These are phyloP conservation scores for Neolentinus lepideus DNA, from an alignment of 1,284 basidiomycete species.

Conservation along the genomic window DNA sequence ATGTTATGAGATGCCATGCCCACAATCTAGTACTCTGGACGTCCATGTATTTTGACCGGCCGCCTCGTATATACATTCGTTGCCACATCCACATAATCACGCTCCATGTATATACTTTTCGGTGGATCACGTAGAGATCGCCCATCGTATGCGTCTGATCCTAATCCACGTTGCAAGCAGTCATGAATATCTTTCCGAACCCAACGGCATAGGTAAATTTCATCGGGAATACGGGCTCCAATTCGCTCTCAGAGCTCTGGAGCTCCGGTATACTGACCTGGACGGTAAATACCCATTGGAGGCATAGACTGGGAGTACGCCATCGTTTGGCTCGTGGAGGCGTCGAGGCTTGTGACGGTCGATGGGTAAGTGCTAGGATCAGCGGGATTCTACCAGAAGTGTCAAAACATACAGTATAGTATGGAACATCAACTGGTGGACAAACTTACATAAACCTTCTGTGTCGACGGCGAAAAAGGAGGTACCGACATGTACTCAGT, in stretches of 20 bases:
- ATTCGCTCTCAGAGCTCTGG: background rate
- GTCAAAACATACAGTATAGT: background rate
- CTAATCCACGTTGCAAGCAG: too few relatives aligned
- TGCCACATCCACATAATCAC: too few relatives aligned
- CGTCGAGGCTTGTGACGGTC: background rate
- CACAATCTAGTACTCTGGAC: too few relatives aligned
- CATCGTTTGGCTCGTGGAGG: background rate
- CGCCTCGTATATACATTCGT: too few relatives aligned
- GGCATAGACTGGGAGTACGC: background rate
- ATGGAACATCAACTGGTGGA: background rate
- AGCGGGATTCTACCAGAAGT: slow-evolving; percentile 5
- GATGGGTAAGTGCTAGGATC: slow-evolving; percentile 7
- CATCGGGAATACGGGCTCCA: too few relatives aligned
- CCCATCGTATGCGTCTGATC: too few relatives aligned
- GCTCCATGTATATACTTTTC: too few relatives aligned
- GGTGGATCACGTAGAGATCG: too few relatives aligned
- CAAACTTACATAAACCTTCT: slow-evolving; percentile 6
- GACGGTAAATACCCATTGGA: background rate
- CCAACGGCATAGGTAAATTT: too few relatives aligned
- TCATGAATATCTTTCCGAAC: too few relatives aligned
- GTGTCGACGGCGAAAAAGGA: background rate
- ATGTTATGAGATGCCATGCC: too few relatives aligned
- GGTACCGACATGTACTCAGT: background rate
- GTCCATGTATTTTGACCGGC: too few relatives aligned
- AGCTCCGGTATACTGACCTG: background rate